Percentiles rank a stretch among this genome's conserved stretches.
Evolutionary conservation across 2,329 filamentous ascomycete species (phyloP).

Genomic region (Nigrospora sphaerica): DNA sequence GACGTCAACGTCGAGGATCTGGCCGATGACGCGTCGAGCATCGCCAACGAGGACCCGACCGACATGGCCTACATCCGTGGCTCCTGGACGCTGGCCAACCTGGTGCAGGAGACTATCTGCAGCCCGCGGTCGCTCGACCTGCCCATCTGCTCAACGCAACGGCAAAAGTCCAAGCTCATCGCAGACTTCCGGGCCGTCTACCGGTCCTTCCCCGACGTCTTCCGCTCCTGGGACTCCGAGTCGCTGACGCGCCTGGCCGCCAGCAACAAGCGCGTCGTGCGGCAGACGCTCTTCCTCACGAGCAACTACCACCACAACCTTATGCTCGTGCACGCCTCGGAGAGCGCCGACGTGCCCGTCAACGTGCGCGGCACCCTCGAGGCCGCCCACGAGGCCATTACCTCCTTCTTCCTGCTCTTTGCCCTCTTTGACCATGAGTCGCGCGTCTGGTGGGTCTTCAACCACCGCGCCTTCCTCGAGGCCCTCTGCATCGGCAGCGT

Average conservation of each 20-base stretch:
- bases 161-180: conserved; percentile 64
- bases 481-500: conserved; percentile 61
- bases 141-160: conserved; percentile 60
- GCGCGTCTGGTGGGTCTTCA: conserved; percentile 79
- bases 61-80: conserved; percentile 67
- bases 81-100: conserved; percentile 72
- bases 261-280: conserved; percentile 57
- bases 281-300: conserved; percentile 72
- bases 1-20: conserved; percentile 72
- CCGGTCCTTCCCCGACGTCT: conserved; percentile 62
- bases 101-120: conserved; percentile 71
- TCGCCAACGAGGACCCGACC: conserved; percentile 54
- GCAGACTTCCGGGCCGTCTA: conserved; percentile 65
- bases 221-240: conserved; percentile 60
- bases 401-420: conserved; percentile 68
- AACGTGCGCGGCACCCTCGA: conserved; percentile 66
- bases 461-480: conserved; percentile 74
- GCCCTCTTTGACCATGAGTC: conserved; percentile 63
- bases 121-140: conserved; percentile 67
- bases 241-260: conserved; percentile 50
- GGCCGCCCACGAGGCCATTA: conserved; percentile 68
- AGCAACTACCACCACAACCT: conserved; percentile 79
- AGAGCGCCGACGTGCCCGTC: conserved; percentile 54
- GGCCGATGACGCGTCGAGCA: conserved; percentile 51
- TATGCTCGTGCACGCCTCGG: conserved; percentile 70